Conservation (phyloP, 495 filamentous ascomycete genomes). For the Friedmanniomyces simplex region DNA sequence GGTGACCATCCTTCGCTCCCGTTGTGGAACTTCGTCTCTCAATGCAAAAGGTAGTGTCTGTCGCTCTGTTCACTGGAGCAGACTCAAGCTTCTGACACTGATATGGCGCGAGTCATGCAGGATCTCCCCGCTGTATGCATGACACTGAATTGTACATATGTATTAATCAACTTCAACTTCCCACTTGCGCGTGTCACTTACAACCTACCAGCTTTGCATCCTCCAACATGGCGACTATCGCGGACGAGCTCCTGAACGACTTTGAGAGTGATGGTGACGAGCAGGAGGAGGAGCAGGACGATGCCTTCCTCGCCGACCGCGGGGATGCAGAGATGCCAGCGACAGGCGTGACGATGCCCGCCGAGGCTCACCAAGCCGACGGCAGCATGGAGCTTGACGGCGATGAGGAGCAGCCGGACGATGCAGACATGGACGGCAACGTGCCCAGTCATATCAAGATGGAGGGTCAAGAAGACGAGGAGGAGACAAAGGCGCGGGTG, state of each 20-base stretch:
- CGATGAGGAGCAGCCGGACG: conserved; percentile 39
- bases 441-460: conserved; percentile 24
- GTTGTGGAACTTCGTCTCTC: too few species aligned
- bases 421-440: conserved; percentile 34
- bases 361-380: conserved; percentile 4
- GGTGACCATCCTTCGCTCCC: too few species aligned
- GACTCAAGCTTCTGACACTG: too few species aligned
- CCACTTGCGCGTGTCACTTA: too few species aligned
- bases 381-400: conserved; percentile 39
- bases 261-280: conserved; percentile 51
- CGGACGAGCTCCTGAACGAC: conserved; percentile 77
- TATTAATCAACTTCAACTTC: too few species aligned
- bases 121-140: too few species aligned
- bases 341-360: conserved; percentile 15
- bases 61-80: too few species aligned
- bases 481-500: conserved; percentile 59
- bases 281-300: conserved; percentile 45
- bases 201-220: too few species aligned
- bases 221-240: conserved; percentile 58
- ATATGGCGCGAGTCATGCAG: too few species aligned
- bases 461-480: conserved; percentile 49
- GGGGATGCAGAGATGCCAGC: conserved; percentile 15
- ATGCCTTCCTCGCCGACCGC: conserved; percentile 24
- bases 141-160: too few species aligned
- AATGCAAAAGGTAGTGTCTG: too few species aligned